Conservation (phyloP, 2,329 filamentous ascomycete genomes). For the Apiospora pterosperma region DNA sequence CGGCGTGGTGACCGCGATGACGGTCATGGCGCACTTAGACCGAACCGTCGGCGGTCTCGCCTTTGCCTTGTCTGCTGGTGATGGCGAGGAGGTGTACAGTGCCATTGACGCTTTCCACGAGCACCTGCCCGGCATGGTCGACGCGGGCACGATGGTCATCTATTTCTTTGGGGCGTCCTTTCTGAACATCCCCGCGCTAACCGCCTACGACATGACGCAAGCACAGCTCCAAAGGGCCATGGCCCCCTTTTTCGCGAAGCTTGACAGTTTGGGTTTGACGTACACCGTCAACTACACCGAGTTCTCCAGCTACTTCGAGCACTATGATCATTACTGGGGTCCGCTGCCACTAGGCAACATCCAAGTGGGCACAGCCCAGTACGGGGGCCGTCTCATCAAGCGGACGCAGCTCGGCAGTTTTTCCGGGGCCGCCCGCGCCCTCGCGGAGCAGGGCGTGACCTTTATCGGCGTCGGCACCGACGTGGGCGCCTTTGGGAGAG, state of each 20-base stretch:
- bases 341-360: slow-evolving; percentile 31
- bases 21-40: slow-evolving; percentile 18
- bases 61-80: slow-evolving; percentile 12
- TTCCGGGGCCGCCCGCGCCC: slow-evolving; percentile 21
- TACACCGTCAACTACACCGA: slow-evolving; percentile 20
- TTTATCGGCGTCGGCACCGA: slow-evolving; percentile 27
- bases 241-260: slow-evolving; percentile 19
- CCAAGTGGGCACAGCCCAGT: slow-evolving; percentile 28
- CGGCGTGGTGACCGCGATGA: slow-evolving; percentile 37
- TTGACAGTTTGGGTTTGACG: slow-evolving; percentile 20
- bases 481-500: slow-evolving; percentile 22
- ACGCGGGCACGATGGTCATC: slow-evolving; percentile 19
- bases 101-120: slow-evolving; percentile 20
- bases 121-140: slow-evolving; percentile 19
- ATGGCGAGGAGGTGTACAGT: slow-evolving; percentile 14
- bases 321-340: slow-evolving; percentile 31
- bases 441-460: slow-evolving; percentile 26
- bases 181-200: slow-evolving; percentile 18
- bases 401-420: slow-evolving; percentile 27
- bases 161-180: slow-evolving; percentile 16
- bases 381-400: slow-evolving; percentile 32
- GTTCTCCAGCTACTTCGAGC: slow-evolving; percentile 26
- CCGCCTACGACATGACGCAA: slow-evolving; percentile 23
- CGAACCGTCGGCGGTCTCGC: slow-evolving; percentile 14
- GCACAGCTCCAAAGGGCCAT: slow-evolving; percentile 22